Percentiles rank a stretch among this genome's conserved stretches.
Evolutionary conservation across 1,284 basidiomycete species (phyloP).

Genomic region (Mycosarcoma maydis): DNA sequence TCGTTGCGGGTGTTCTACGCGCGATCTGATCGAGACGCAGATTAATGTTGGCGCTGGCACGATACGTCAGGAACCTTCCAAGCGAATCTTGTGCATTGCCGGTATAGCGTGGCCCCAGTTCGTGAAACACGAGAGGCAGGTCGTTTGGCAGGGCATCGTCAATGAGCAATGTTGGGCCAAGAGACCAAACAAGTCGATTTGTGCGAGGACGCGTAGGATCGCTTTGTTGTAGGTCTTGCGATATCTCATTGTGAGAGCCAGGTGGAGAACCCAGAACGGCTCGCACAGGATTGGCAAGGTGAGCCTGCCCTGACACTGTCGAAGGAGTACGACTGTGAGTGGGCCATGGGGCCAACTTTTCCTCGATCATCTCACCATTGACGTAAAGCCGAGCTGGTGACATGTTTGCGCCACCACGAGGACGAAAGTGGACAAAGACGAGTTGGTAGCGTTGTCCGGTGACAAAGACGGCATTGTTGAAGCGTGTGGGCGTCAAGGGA

Average conservation of each 20-base stretch:
- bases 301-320: conserved; percentile 8
- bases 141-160: conserved; percentile 53
- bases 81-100: conserved; percentile 60
- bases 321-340: conserved; percentile 3
- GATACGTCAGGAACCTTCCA: conserved; percentile 58
- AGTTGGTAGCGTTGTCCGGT: conserved; percentile 43
- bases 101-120: conserved; percentile 50
- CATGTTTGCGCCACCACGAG: conserved; percentile 31
- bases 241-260: not conserved
- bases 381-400: conserved; percentile 53
- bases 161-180: conserved; percentile 50
- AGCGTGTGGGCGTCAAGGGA: conserved; percentile 21
- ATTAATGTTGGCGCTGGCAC: conserved; percentile 53
- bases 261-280: conserved; percentile 52
- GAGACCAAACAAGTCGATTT: conserved; percentile 54
- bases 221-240: not conserved
- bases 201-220: not conserved
- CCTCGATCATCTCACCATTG: conserved; percentile 52
- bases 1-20: conserved; percentile 4
- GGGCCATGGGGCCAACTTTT: conserved; percentile 49
- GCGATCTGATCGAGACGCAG: conserved; percentile 52
- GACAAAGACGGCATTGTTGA: conserved; percentile 33
- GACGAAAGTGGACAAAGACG: conserved; percentile 51
- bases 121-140: conserved; percentile 51
- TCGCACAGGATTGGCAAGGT: conserved; percentile 24